A percentile compares a stretch with the other conserved stretches of the same genome.
These are phyloP conservation scores for Moesziomyces parantarcticus DNA, from an alignment of 1,284 basidiomycete species.

Conservation along the genomic window DNA sequence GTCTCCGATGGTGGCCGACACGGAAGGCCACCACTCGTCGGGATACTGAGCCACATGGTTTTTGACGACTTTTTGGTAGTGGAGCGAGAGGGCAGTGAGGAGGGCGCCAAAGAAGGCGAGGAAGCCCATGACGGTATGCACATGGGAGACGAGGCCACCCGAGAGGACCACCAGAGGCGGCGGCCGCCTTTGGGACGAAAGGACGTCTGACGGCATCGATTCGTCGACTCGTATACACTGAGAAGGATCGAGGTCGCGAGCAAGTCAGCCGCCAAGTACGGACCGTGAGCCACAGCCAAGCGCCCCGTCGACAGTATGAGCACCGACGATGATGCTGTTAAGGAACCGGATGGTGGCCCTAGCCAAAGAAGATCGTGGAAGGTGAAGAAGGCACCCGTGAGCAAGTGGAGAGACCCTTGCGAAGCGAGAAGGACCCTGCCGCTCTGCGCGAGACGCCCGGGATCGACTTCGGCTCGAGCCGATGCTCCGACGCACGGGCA, in stretches of 20 bases:
- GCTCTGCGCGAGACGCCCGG: too few relatives aligned
- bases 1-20: constrained; percentile 87
- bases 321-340: too few relatives aligned
- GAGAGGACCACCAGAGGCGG: constrained; percentile 53
- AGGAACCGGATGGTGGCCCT: too few relatives aligned
- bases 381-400: too few relatives aligned
- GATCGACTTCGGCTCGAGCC: neutral
- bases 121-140: constrained; percentile 78
- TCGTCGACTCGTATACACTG: neutral
- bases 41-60: constrained; percentile 85
- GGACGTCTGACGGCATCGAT: constrained; percentile 43
- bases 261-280: too few relatives aligned
- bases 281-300: too few relatives aligned
- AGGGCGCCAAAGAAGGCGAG: constrained; percentile 80
- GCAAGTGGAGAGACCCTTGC: too few relatives aligned
- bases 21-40: constrained; percentile 90
- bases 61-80: constrained; percentile 88
- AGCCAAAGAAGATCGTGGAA: too few relatives aligned
- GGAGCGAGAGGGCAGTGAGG: constrained; percentile 76
- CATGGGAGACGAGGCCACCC: constrained; percentile 61
- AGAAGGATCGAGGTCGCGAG: too few relatives aligned
- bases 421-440: too few relatives aligned
- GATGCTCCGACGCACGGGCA: neutral
- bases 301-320: too few relatives aligned
- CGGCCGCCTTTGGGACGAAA: constrained; percentile 12